These are phyloP conservation scores for Candida dendrica DNA, from an alignment of 805 yeast species.

Conservation along the genomic window DNA sequence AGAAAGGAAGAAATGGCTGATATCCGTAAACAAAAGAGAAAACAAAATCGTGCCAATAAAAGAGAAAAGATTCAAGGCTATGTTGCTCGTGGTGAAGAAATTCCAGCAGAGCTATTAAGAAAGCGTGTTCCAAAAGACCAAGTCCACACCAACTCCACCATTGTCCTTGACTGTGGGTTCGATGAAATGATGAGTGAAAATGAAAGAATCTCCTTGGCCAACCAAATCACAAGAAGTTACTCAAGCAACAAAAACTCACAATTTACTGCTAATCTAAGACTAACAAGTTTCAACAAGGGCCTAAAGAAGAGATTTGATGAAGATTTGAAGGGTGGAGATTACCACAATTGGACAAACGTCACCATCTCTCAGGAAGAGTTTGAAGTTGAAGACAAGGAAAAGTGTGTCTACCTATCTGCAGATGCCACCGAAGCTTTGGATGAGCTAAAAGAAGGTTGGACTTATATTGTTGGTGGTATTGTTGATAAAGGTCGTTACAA, in stretches of 20 bases:
- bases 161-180: constrained; percentile 84
- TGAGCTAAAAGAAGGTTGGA: constrained; percentile 56
- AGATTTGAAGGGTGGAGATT: constrained; percentile 44
- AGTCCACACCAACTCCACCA: constrained; percentile 36
- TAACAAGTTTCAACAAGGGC: constrained; percentile 61
- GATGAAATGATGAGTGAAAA: constrained; percentile 84
- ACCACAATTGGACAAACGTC: constrained; percentile 63
- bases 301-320: constrained; percentile 64
- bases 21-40: constrained; percentile 48
- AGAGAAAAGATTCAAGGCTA: constrained; percentile 28
- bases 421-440: constrained; percentile 72
- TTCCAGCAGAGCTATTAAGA: constrained; percentile 31
- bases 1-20: constrained; percentile 54
- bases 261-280: constrained; percentile 47
- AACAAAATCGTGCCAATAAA: constrained; percentile 32
- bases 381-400: constrained; percentile 27
- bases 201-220: constrained; percentile 59
- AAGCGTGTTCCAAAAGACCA: constrained; percentile 38
- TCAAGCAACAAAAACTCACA: constrained; percentile 63
- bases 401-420: constrained; percentile 70
- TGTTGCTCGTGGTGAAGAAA: constrained; percentile 30
- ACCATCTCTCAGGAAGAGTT: constrained; percentile 31
- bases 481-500: constrained; percentile 93
- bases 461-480: constrained; percentile 90
- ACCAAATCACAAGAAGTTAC: constrained; percentile 78